Conservation (phyloP, 192 early-diverging fungal genomes). For the Rhizophagus prolifer region DNA sequence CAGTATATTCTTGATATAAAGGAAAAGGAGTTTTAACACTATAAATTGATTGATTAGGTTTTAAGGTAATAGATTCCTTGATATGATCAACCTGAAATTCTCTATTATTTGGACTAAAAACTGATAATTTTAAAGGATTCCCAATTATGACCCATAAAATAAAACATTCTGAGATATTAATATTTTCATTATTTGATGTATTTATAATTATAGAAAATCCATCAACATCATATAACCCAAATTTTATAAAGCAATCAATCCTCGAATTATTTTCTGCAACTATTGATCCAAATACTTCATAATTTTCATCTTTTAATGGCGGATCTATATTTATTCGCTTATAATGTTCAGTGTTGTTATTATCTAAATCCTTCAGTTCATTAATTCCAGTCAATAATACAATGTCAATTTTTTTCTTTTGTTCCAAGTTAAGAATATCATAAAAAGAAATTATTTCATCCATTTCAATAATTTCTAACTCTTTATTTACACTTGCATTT, state of each 20-base stretch:
- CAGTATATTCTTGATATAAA: not conserved
- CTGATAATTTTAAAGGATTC: not conserved
- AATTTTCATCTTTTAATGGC: not conserved
- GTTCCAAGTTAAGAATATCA: not conserved
- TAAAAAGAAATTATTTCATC: not conserved
- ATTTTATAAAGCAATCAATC: not conserved
- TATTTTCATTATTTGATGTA: not conserved
- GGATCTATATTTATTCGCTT: not conserved
- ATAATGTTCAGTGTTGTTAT: not conserved
- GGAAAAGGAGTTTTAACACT: not conserved
- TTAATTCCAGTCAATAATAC: not conserved
- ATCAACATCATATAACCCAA: not conserved
- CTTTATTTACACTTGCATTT: not conserved
- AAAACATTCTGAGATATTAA: not conserved
- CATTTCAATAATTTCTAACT: not conserved
- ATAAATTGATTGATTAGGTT: not conserved
- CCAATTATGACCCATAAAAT: not conserved
- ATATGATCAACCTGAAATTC: not conserved
- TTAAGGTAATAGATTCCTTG: not conserved
- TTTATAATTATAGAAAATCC: not conserved
- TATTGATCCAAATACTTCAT: not conserved
- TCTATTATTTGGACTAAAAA: not conserved
- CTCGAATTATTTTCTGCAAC: not conserved
- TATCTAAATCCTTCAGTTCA: not conserved
- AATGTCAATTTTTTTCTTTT: not conserved